Evolutionary conservation across 176 grass and related monocot genomes (phyloP), one percentile per base, ranked within the genome.

Genomic region (Ensete ventricosum): DNA sequence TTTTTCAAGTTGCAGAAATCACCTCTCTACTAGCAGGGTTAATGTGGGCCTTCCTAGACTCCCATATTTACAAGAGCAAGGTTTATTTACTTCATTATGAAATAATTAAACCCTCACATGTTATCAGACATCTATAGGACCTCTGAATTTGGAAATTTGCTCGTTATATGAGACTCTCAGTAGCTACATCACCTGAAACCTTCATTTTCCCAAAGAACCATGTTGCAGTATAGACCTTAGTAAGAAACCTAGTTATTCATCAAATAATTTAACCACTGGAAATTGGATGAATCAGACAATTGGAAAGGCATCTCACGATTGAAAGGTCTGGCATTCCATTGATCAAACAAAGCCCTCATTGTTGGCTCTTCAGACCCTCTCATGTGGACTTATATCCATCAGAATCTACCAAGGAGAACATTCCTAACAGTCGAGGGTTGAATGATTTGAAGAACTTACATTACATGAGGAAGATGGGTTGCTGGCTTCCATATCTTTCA

Each of bases 401-500:
- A 49, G 2, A 69, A 50, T n/a, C 9, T 69, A 55, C 3, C 34
- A 8, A 64, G 12, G 52, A 64, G 23, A 14, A 69, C n/a, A 16
- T n/a, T 43, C 34, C 34, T 50, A 50, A 24, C 21, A 25, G 12
- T 10, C 21, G 78, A 76, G 48, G 57, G 62, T 62, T 70, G 58
- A 63, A 65, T 59, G 65, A 63, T 81, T 84, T 19, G 58, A 19
- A 52, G 69, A 59, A 76, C 90, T 91, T 94, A 99, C 96, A 1
- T 49, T 67, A 11, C 82, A 83, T 62, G 81, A 78, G 71, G 88
- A 85, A 79, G 84, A 83, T 19, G 67, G 2, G 0, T 1, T 25
- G 24, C 49, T 76, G 12, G 74, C 72, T 54, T 91, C 84, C 0
- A 57, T 76, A 50, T 79, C 84, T 80, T 95, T 99, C 81, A 99